Percentiles rank a stretch among this genome's conserved stretches.
These are phyloP conservation scores for Fusarium tjaetaba DNA, from an alignment of 2,329 filamentous ascomycete species.

Conservation along the genomic window DNA sequence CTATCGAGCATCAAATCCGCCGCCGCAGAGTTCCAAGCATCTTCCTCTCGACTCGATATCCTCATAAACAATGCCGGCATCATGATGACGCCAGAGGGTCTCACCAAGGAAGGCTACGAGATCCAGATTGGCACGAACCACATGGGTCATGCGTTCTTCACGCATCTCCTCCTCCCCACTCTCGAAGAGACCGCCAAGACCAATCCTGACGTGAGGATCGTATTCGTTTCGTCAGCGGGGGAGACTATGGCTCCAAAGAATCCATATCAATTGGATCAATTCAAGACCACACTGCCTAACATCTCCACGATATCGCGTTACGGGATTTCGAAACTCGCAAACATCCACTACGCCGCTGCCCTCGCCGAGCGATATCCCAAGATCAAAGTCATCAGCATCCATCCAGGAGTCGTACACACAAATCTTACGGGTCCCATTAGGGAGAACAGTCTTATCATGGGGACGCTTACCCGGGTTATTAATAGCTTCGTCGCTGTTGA, in stretches of 20 bases:
- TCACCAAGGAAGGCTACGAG: slow-evolving; percentile 7
- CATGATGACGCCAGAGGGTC: slow-evolving; percentile 5
- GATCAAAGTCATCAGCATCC: neutral
- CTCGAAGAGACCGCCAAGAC: neutral
- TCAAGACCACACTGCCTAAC: neutral
- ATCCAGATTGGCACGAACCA: slow-evolving; percentile 6
- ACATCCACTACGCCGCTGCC: slow-evolving; percentile 7
- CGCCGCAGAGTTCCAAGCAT: neutral
- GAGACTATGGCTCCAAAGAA: neutral
- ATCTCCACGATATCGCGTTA: neutral
- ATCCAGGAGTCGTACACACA: neutral
- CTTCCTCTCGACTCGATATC: neutral
- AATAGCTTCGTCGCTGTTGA: neutral
- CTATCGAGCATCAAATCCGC: slow-evolving; percentile 1
- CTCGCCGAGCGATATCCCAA: neutral
- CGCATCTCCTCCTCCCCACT: neutral
- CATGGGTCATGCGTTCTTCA: neutral
- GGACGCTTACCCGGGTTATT: neutral
- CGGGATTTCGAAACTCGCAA: neutral
- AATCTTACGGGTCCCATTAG: neutral
- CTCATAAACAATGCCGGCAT: slow-evolving; percentile 8
- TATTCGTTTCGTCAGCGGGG: neutral
- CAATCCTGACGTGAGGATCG: neutral
- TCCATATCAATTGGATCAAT: slow-evolving; percentile 5
- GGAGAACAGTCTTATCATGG: neutral